These are phyloP conservation scores for Colletotrichum sp. DNA, from an alignment of 2,329 filamentous ascomycete species.

Conservation along the genomic window DNA sequence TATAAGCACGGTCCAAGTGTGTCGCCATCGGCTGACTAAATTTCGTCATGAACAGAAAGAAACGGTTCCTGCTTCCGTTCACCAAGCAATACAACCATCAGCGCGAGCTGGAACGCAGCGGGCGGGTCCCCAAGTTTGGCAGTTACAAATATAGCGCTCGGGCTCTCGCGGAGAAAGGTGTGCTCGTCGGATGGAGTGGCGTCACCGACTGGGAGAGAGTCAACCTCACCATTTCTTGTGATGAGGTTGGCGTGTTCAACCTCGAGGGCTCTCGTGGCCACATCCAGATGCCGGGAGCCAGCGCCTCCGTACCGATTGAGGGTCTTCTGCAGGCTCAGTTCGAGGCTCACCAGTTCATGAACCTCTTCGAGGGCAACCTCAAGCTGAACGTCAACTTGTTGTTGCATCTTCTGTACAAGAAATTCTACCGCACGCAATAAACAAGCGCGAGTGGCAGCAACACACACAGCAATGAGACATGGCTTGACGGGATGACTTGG, in stretches of 20 bases:
- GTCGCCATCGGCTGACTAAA: conserved; percentile 24
- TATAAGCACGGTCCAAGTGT: conserved; percentile 18
- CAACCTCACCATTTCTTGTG: conserved; percentile 92
- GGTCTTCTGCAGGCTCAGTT: conserved; percentile 96
- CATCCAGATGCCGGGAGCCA: conserved; percentile 95
- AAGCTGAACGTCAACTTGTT: conserved; percentile 96
- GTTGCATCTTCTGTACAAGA: conserved; percentile 97
- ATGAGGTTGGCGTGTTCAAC: conserved; percentile 92
- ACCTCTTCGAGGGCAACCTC: conserved; percentile 84
- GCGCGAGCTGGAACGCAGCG: conserved; percentile 89
- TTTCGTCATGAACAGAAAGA: conserved; percentile 63
- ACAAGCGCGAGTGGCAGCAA: neutral
- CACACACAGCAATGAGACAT: conserved; percentile 1
- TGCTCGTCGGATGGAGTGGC: conserved; percentile 89
- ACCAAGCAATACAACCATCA: conserved; percentile 99
- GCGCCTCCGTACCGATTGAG: conserved; percentile 86
- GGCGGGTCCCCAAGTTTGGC: conserved; percentile 92
- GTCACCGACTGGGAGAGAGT: conserved; percentile 88
- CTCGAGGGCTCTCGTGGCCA: conserved; percentile 89
- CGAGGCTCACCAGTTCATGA: conserved; percentile 95
- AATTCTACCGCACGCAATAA: conserved; percentile 85
- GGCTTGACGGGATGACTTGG: conserved; percentile 11
- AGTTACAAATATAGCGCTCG: conserved; percentile 97
- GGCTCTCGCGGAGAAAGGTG: conserved; percentile 88
- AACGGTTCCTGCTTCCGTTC: conserved; percentile 92